phyloP scores from a whole-genome alignment of 352 stramenopile species.

The Globisporangium nagaii region DNA sequence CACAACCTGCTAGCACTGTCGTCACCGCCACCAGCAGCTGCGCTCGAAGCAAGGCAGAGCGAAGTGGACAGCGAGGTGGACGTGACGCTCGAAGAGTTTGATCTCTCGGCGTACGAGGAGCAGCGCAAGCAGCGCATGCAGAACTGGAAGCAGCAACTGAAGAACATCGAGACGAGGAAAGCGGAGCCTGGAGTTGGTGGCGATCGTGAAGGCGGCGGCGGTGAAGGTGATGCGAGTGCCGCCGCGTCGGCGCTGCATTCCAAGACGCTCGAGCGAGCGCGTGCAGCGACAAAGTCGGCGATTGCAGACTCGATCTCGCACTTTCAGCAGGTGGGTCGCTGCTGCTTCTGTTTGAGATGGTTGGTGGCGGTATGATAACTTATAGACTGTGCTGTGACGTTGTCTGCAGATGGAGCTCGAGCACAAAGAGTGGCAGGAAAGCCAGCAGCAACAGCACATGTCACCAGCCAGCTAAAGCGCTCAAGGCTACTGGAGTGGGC shows the following conservation, averaged over 20 bases:
- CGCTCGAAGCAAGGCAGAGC: conserved; percentile 2
- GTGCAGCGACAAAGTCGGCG: conserved; percentile 28
- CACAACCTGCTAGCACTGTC: conserved; percentile 17
- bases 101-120: conserved; percentile 34
- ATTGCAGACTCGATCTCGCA: conserved; percentile 43
- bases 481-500: background rate
- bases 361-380: too few species aligned
- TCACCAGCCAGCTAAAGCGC: conserved; percentile 15
- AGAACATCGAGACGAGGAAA: conserved; percentile 36
- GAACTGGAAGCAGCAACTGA: conserved; percentile 51
- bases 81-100: conserved; percentile 11
- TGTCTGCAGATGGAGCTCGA: conserved; percentile 36
- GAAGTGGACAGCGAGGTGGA: conserved; percentile 14
- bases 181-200: too few species aligned
- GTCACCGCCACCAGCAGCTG: background rate
- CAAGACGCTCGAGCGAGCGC: conserved; percentile 23
- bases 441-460: conserved; percentile 15
- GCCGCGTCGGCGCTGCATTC: conserved; percentile 11
- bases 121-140: conserved; percentile 33
- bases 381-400: background rate
- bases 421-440: conserved; percentile 52
- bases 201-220: conserved; percentile 20
- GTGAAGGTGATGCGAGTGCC: conserved; percentile 6
- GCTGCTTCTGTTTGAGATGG: too few species aligned
- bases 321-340: conserved; percentile 53